Base-by-base conservation (phyloP, 2,329 filamentous ascomycete genomes). In the Onygenales sp. region DNA sequence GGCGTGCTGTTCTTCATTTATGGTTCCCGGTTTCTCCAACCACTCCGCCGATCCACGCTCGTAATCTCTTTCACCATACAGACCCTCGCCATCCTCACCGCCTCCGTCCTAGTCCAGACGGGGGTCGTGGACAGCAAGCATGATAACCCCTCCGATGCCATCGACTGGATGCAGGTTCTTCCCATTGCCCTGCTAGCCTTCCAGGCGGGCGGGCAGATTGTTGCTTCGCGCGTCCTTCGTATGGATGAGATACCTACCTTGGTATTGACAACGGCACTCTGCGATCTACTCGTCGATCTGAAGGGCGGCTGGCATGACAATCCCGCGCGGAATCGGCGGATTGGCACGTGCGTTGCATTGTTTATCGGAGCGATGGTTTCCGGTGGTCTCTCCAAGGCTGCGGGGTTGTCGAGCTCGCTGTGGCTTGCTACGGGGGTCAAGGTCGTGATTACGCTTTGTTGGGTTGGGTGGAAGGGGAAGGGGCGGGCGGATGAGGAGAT, bases 401-500 rank as follows among this genome's bases (percentile, higher is more conserved):
- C 66, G 0, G 62, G 60, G 5, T 66, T 73, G 63, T 64, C 65
- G 3, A 63, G 65, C 42, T 67, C 69, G 45, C 59, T 74, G 49
- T 74, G 71, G 72, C 51, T 73, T 41, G 71, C 71, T 1, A 64
- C 67, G 17, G 66, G 57, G 3, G 54, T 72, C 52, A 74, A 74
- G 55, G 53, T 63, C 7, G 36, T 43, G 2, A 63, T 74, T 10
- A 66, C 64, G 2, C 13, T 69, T 13, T 63, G 57, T 11, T 74
- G 67, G 63, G 59, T 66, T 27, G 60, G 72, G 11, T 74, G 72
- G 72, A 63, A 54, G 46, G 58, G 52, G 48, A 58, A 60, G 54
- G 48, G 52, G 11, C 43, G 53, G 14, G 38, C 1, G 1, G 14
- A 33, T 14, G 27, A 11, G 31, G 27, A 43, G 17, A 14, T 13